Evolutionary conservation across 345 rosid genomes (phyloP), one percentile per base, ranked within the genome.

Genomic region (Citrus medica): DNA sequence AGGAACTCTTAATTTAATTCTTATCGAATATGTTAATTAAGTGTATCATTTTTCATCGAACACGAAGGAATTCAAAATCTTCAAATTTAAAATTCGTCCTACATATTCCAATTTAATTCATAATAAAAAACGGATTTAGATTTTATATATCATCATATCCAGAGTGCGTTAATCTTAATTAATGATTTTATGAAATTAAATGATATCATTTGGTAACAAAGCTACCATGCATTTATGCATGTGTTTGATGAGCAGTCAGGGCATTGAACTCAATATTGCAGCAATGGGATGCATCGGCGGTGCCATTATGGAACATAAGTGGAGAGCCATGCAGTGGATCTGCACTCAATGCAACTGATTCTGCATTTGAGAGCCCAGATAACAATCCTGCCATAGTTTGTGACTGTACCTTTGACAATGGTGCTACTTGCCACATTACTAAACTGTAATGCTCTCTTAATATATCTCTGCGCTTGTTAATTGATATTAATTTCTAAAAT

Each of bases 361-460:
- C 51, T 46, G 16, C n/a, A 0, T 62, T 86, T 28, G 79, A 82
- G n/a, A 66, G 33, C 60, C 22, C 71, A 1, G 5, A 3, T 6
- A 61, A 77, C 67, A 70, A 80, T 53, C 89, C 84, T 19, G 66
- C 79, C 53, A 80, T 86, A 64, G 76, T 38, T 28, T 86, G 89
- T 8, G 78, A 42, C 71, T 86, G 87, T 33, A 12, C 46, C 16
- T 82, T 56, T 7, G 40, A 76, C 75, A 76, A 38, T 24, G 61
- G 72, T 8, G 28, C 86, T 24, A 80, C 81, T 30, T 86, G 87
- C 53, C 87, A 76, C 75, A 78, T 86, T 12, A 82, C 68, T 27
- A 32, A 75, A 70, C 16, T 86, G 89, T 84, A 82, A 30, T 21
- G 48, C 25, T 66, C 35, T n/a, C 73, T 59, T 16, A 46, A 3